These are phyloP conservation scores for Aspergillus niger DNA, from an alignment of 2,329 filamentous ascomycete species.

Conservation along the genomic window DNA sequence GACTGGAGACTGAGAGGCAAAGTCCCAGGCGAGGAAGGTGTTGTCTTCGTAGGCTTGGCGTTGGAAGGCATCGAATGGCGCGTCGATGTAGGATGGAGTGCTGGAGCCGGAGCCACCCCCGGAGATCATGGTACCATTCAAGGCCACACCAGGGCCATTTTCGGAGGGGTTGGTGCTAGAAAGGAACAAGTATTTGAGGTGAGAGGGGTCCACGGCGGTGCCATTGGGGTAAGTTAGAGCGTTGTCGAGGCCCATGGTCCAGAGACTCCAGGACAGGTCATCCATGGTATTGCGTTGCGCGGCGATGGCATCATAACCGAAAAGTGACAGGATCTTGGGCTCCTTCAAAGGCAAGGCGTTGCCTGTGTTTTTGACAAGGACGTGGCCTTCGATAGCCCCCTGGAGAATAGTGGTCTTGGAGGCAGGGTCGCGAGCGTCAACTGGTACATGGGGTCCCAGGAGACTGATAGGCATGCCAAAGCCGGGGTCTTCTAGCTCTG, in stretches of 20 bases:
- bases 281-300: slow-evolving; percentile 36
- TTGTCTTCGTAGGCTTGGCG: slow-evolving; percentile 57
- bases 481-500: slow-evolving; percentile 37
- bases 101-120: slow-evolving; percentile 55
- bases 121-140: slow-evolving; percentile 52
- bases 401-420: slow-evolving; percentile 42
- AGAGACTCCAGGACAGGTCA: slow-evolving; percentile 9
- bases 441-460: slow-evolving; percentile 50
- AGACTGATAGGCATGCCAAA: slow-evolving; percentile 37
- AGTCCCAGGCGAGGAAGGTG: slow-evolving; percentile 63
- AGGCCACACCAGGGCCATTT: slow-evolving; percentile 30
- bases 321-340: slow-evolving; percentile 50
- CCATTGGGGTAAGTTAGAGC: slow-evolving; percentile 14
- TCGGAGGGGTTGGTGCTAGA: slow-evolving; percentile 31
- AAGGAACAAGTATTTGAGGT: slow-evolving; percentile 10
- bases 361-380: slow-evolving; percentile 56
- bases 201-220: slow-evolving; percentile 13
- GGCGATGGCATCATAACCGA: slow-evolving; percentile 58
- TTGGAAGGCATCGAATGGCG: slow-evolving; percentile 59
- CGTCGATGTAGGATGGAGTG: slow-evolving; percentile 51
- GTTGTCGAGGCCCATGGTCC: slow-evolving; percentile 4
- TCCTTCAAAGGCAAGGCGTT: slow-evolving; percentile 50
- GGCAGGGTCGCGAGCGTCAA: slow-evolving; percentile 52
- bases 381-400: slow-evolving; percentile 61
- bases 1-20: slow-evolving; percentile 50